Base-by-base conservation (phyloP, 208 protist species). In the Jaenimonas drosophilae region DNA sequence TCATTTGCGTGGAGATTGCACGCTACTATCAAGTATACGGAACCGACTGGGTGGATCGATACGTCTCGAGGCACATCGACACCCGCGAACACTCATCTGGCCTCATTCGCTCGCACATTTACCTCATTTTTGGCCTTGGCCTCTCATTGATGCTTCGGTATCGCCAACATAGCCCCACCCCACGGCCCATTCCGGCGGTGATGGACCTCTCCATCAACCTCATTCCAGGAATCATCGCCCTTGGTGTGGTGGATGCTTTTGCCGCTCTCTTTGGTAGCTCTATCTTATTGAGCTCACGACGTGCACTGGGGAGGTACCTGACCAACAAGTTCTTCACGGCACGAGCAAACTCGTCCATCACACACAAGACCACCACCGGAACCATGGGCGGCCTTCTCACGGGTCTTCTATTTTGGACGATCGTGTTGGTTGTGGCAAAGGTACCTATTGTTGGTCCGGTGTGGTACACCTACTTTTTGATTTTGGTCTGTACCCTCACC, bases 351-450 rank as follows among this genome's bases (percentile, higher is more conserved):
- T 38, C 53, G 3, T 83, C 86, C 21, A 87, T 94, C 33, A 77
- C 73, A 39, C 86, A 91, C 65, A 94, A 94, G 53, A 94, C 86
- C 20, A 88, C 79, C 16, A 89, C 81, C 17, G 86, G 86, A 30
- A 89, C 81, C 2, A 4, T 87, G 0, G 77, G 65, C 6, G 86
- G 86, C 0, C 49, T 94, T 0, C 28, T 91, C 11, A 80, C 56
- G 45, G 86, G 86, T 1, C 24, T 78, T 2, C 0, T 82, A 16
- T 87, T 94, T 53, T 91, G 79, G 80, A 23, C 54, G 0, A 20
- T 85, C 5, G 54, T 94, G 21, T 57, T 91, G 17, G 40, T 67
- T 4, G 50, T 80, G 23, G 67, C 64, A 4, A 64, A 71, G 51
- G 59, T 86, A 1, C 73, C 73, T 9, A 31, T 83, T n/a, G 30